Evolutionary conservation across 2,329 filamentous ascomycete genomes (phyloP).

Genomic region (Trichophyton simii): DNA sequence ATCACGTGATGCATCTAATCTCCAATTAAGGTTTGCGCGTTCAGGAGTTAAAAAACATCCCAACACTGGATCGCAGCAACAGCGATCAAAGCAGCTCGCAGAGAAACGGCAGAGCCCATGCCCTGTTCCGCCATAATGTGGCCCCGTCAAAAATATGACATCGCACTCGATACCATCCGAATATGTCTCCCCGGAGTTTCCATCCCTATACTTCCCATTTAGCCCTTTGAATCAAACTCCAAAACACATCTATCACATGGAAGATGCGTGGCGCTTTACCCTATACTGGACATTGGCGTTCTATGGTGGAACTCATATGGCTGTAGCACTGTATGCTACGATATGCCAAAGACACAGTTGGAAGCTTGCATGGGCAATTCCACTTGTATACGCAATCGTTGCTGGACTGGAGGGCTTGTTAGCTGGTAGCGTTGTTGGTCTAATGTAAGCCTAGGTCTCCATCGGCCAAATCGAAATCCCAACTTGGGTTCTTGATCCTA

Average conservation of each 20-base stretch:
- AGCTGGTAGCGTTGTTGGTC: constrained; percentile 67
- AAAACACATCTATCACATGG: constrained; percentile 57
- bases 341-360: constrained; percentile 49
- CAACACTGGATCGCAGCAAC: neutral
- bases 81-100: neutral
- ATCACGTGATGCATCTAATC: neutral
- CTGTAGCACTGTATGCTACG: constrained; percentile 59
- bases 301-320: constrained; percentile 61
- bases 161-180: constrained; percentile 21
- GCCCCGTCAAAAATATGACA: neutral
- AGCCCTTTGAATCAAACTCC: constrained; percentile 44
- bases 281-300: constrained; percentile 74
- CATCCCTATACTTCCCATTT: constrained; percentile 63
- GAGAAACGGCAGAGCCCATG: neutral
- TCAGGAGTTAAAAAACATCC: neutral
- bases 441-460: constrained; percentile 48
- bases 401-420: constrained; percentile 66
- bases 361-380: constrained; percentile 53
- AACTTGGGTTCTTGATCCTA: neutral
- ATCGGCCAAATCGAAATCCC: neutral
- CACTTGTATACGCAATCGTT: constrained; percentile 56
- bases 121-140: neutral
- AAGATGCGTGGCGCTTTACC: constrained; percentile 79
- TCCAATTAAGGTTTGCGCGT: neutral
- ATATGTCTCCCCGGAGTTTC: constrained; percentile 62